Percentiles rank a stretch among this genome's conserved stretches.
Conservation (phyloP, 2,329 filamentous ascomycete genomes). For the Monilinia polystroma region DNA sequence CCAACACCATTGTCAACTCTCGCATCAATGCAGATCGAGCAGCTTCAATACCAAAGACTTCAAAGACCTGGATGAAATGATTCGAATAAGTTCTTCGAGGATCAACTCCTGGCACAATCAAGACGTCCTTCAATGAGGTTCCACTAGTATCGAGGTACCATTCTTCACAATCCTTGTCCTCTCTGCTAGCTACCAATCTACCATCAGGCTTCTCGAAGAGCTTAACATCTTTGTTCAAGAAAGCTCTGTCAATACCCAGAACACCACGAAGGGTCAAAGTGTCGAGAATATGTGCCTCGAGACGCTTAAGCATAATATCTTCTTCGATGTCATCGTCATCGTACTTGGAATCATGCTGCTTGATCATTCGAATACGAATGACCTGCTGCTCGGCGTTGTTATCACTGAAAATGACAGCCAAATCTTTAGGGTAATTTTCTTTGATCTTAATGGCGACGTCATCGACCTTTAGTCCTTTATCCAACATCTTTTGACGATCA, state of each 20-base stretch:
- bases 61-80: conserved; percentile 90
- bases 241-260: conserved; percentile 82
- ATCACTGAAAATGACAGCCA: conserved; percentile 94
- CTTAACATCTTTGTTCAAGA: conserved; percentile 78
- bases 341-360: conserved; percentile 67
- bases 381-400: conserved; percentile 96
- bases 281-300: conserved; percentile 89
- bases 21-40: conserved; percentile 82
- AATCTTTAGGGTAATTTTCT: conserved; percentile 77
- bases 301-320: conserved; percentile 87
- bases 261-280: conserved; percentile 90
- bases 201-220: conserved; percentile 69
- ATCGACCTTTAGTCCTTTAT: conserved; percentile 88
- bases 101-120: conserved; percentile 87
- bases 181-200: conserved; percentile 70
- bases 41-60: conserved; percentile 95
- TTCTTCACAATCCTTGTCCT: conserved; percentile 75
- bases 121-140: conserved; percentile 78
- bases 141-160: conserved; percentile 97
- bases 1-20: conserved; percentile 88
- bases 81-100: conserved; percentile 86
- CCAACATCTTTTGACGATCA: conserved; percentile 89
- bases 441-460: conserved; percentile 90
- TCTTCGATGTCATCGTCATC: conserved; percentile 76
- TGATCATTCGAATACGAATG: conserved; percentile 83